phyloP scores from a whole-genome alignment of 495 filamentous ascomycete genomes.

The Penicillium cinerascens region DNA sequence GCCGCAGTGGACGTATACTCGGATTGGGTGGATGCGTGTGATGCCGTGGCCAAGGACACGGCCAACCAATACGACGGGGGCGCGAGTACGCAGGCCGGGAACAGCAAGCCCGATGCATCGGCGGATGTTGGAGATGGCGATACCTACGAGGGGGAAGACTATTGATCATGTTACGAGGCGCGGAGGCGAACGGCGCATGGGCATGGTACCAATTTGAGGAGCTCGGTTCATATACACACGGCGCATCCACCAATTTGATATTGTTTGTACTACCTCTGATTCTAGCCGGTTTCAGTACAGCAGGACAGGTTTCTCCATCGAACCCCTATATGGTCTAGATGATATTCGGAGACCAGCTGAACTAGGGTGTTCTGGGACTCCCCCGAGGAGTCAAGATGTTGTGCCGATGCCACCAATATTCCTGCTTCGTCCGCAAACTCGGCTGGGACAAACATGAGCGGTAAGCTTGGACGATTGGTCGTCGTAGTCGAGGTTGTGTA shows the following conservation, averaged over 20 bases:
- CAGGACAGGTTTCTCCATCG: background rate
- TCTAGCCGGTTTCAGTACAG: background rate
- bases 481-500: background rate
- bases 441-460: background rate
- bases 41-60: slow-evolving; percentile 66
- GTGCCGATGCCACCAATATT: background rate
- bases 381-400: background rate
- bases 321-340: background rate
- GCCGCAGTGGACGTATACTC: slow-evolving; percentile 92
- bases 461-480: background rate
- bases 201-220: slow-evolving; percentile 15
- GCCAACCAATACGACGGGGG: slow-evolving; percentile 48
- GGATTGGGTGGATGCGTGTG: slow-evolving; percentile 97
- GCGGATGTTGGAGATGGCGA: slow-evolving; percentile 14
- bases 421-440: background rate
- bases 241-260: slow-evolving; percentile 9
- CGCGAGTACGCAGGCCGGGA: slow-evolving; percentile 23
- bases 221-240: slow-evolving; percentile 8
- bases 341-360: background rate
- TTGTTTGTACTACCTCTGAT: background rate
- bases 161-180: slow-evolving; percentile 20
- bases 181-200: slow-evolving; percentile 19
- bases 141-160: slow-evolving; percentile 28
- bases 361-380: background rate
- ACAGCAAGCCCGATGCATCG: slow-evolving; percentile 18